A percentile compares a stretch with the other conserved stretches of the same genome.
Evolutionary conservation across 495 filamentous ascomycete species (phyloP).

Genomic region (Podospora appendiculata): DNA sequence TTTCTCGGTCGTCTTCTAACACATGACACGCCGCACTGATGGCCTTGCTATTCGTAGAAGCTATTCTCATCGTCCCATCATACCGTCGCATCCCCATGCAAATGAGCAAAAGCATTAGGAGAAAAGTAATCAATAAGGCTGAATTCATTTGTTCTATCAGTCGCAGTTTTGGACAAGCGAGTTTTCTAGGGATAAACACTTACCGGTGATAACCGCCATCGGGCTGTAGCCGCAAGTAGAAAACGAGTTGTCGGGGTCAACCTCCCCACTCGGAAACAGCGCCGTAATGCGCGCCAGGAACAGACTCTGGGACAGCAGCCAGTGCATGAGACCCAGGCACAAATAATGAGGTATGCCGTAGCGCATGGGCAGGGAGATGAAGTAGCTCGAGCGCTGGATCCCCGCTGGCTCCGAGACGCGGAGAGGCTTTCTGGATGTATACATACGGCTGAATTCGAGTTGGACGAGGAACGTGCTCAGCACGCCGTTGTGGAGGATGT

Average conservation of each 20-base stretch:
- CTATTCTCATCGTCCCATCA: conserved; percentile 13
- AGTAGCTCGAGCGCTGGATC: conserved; percentile 31
- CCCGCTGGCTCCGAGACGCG: too few species aligned
- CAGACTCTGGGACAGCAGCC: conserved; percentile 32
- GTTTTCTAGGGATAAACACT: background rate
- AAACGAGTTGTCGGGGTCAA: conserved; percentile 7
- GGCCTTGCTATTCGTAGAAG: conserved; percentile 11
- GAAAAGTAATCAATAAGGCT: background rate
- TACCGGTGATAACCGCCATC: conserved; percentile 20
- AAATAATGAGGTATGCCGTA: conserved; percentile 32
- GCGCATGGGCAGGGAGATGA: conserved; percentile 37
- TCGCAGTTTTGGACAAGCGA: background rate
- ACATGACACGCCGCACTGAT: conserved; percentile 17
- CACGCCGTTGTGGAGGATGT: too few species aligned
- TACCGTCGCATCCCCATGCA: conserved; percentile 7
- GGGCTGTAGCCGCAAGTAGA: conserved; percentile 25
- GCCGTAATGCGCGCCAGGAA: conserved; percentile 22
- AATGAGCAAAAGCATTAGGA: background rate
- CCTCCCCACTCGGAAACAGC: background rate
- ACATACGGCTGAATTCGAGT: too few species aligned
- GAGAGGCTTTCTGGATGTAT: too few species aligned
- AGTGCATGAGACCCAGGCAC: conserved; percentile 30
- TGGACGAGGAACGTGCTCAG: too few species aligned
- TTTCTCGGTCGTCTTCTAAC: conserved; percentile 1
- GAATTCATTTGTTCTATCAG: background rate